Evolutionary conservation across 2,329 filamentous ascomycete species (phyloP).

Genomic region (Verticillium alfalfae): DNA sequence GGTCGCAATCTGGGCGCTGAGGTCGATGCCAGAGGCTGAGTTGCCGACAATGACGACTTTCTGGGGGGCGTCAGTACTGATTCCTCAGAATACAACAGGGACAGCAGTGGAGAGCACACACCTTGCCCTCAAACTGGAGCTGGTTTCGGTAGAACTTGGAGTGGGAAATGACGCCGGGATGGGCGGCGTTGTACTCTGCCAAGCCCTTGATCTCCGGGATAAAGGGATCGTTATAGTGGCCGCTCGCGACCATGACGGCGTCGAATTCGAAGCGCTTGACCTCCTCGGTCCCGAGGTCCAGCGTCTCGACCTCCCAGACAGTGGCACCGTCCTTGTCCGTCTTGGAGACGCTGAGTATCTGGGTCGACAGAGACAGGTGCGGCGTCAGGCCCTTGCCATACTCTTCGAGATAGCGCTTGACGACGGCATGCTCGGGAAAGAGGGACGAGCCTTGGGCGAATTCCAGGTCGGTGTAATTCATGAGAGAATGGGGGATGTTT

Average conservation of each 20-base stretch:
- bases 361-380: conserved; percentile 55
- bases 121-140: conserved; percentile 24
- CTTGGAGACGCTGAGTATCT: conserved; percentile 44
- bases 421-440: conserved; percentile 60
- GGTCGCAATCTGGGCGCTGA: conserved; percentile 57
- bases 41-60: conserved; percentile 64
- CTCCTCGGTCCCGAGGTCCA: conserved; percentile 20
- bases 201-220: conserved; percentile 54
- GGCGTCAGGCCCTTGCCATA: conserved; percentile 57
- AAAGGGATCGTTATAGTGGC: conserved; percentile 57
- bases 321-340: conserved; percentile 11
- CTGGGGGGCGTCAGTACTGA: conserved; percentile 30
- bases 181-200: conserved; percentile 39
- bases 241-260: conserved; percentile 57
- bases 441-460: conserved; percentile 55
- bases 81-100: background rate
- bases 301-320: conserved; percentile 42
- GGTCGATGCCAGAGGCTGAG: conserved; percentile 63
- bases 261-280: conserved; percentile 40
- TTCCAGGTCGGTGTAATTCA: conserved; percentile 60
- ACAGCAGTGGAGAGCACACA: background rate
- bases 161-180: conserved; percentile 49
- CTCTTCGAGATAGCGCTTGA: conserved; percentile 59
- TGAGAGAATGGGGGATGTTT: conserved; percentile 68
- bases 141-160: conserved; percentile 62